Percentiles rank a stretch among this genome's conserved stretches.
Conservation (phyloP, 1,139 yeast species). For the Lodderomyces parapsilosis region DNA sequence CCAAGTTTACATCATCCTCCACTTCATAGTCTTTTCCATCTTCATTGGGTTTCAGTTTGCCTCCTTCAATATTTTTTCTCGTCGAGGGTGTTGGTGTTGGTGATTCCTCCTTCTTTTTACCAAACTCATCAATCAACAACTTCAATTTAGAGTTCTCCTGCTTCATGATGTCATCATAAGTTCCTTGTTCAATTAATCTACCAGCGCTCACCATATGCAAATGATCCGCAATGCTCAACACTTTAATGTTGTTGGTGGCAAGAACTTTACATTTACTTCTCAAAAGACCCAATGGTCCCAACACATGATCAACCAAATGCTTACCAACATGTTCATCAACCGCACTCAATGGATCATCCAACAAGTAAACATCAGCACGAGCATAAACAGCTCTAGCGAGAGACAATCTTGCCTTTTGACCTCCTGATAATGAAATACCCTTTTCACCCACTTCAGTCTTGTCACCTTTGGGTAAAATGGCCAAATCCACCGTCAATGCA, state of each 20-base stretch:
- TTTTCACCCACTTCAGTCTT: slow-evolving; percentile 42
- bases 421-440: slow-evolving; percentile 41
- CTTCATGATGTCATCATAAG: slow-evolving; percentile 57
- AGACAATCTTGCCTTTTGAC: slow-evolving; percentile 40
- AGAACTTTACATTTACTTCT: slow-evolving; percentile 73
- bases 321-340: slow-evolving; percentile 39
- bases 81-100: slow-evolving; percentile 12
- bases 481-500: slow-evolving; percentile 35
- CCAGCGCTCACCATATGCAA: slow-evolving; percentile 77
- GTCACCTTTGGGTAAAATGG: slow-evolving; percentile 37
- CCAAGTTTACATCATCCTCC: slow-evolving; percentile 17
- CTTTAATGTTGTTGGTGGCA: slow-evolving; percentile 88
- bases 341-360: slow-evolving; percentile 38
- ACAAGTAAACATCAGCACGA: slow-evolving; percentile 35
- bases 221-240: slow-evolving; percentile 72
- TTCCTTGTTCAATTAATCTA: slow-evolving; percentile 74
- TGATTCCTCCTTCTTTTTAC: slow-evolving; percentile 44
- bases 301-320: slow-evolving; percentile 34
- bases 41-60: slow-evolving; percentile 2
- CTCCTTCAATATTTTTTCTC: slow-evolving; percentile 8
- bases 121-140: slow-evolving; percentile 71
- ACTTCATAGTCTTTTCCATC: slow-evolving; percentile 8
- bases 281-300: slow-evolving; percentile 81
- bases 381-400: slow-evolving; percentile 42
- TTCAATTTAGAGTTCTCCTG: slow-evolving; percentile 56